Evolutionary conservation across 352 stramenopile genomes (phyloP), one percentile per base, ranked within the genome.

Genomic region (Globisporangium iwayamae): DNA sequence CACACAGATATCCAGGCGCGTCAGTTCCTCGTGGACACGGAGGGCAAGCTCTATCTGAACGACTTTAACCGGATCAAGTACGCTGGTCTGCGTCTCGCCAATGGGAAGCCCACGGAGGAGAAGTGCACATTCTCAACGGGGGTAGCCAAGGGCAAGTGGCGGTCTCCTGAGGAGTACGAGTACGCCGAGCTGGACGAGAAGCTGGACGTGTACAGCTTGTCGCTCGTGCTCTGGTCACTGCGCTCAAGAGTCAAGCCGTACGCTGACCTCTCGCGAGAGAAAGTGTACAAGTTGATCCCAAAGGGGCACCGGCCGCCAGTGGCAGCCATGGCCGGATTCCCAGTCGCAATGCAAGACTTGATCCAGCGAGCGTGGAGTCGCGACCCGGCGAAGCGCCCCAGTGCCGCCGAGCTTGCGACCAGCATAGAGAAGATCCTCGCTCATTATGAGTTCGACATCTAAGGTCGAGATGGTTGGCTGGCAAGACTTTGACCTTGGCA

Each of bases 51-150:
- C 30, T 68, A 79, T 57, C 59, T 95, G 30, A 95, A 95, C 54
- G 86, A 95, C 62, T 90, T 95, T 34, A 95, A 95, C 55, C 78
- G 86, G 10, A 69, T 92, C 53, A 90, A 90, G 61, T 90, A 90
- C 63, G 76, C 76, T 13, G 83, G 83, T 8, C 72, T 65, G 2
- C 73, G 74, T 7, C 47, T 78, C 1, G 63, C 78, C 5, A 53
- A 83, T 14, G 72, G 83, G 0, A 46, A 70, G 4, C 41, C 59
- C 10, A 81, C 72, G 2, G 67, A 61, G 14, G 66, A 81, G 16
- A 83, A 82, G 22, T 95, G 86, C 56, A 84, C 68, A 20, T 87
- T 91, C 45, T 59, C 71, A 14, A 89, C 87, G 25, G 65, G 65
- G 4, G 77, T 91, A 6, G 78, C 79, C 18, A 95, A 93, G 57